A percentile compares a stretch with the other conserved stretches of the same genome.
Evolutionary conservation across 169 alveolate species (phyloP).

Genomic region (Condylostoma magnum): DNA sequence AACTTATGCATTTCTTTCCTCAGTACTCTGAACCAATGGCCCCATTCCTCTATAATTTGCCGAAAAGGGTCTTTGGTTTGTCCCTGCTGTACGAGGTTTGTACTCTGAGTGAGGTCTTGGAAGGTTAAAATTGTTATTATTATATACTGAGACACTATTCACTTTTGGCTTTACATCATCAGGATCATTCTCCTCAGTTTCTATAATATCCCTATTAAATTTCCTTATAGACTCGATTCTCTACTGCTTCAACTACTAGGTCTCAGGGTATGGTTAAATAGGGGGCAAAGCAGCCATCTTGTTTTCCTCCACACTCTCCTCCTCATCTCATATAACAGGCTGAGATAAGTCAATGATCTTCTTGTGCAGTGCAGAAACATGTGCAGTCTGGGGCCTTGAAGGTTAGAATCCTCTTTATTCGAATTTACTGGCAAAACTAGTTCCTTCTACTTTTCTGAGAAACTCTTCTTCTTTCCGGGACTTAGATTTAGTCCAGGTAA

Average conservation of each 20-base stretch:
- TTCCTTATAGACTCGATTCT: constrained; percentile 8
- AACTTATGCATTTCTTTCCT: neutral
- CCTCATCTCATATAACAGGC: neutral
- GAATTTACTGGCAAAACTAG: constrained; percentile 4
- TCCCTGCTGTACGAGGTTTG: constrained; percentile 24
- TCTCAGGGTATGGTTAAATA: neutral
- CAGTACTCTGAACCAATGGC: neutral
- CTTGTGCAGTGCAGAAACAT: neutral
- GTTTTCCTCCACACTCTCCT: neutral
- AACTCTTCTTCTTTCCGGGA: neutral
- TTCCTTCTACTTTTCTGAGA: neutral
- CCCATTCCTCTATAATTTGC: too few species aligned
- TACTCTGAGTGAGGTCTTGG: neutral
- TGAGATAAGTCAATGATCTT: neutral
- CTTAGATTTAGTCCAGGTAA: neutral
- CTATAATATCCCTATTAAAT: constrained; percentile 6
- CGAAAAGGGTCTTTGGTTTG: neutral
- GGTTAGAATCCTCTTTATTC: constrained; percentile 27
- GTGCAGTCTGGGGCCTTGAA: constrained; percentile 13
- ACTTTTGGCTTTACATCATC: neutral
- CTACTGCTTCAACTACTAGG: neutral
- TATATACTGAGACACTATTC: neutral
- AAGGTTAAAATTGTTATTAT: neutral
- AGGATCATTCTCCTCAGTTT: constrained; percentile 10
- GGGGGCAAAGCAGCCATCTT: too few species aligned